These are phyloP conservation scores for Glomus cerebriforme DNA, from an alignment of 192 early-diverging fungal species.

Conservation along the genomic window DNA sequence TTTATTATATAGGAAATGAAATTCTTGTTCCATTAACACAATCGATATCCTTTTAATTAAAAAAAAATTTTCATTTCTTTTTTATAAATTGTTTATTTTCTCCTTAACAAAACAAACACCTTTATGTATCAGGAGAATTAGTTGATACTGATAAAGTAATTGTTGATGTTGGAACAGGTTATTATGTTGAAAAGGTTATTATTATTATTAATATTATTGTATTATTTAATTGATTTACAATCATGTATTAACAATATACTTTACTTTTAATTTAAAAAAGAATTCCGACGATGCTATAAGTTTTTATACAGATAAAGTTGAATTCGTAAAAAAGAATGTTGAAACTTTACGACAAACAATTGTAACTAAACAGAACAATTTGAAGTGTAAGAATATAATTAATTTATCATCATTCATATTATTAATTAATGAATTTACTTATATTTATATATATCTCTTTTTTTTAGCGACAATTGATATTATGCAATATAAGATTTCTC, in stretches of 20 bases:
- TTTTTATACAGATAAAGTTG: conserved; percentile 84
- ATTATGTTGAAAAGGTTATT: conserved; percentile 89
- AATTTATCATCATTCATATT: background rate
- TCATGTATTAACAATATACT: background rate
- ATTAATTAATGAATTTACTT: background rate
- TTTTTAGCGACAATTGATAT: conserved; percentile 53
- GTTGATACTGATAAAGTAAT: conserved; percentile 80
- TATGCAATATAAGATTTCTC: conserved; percentile 45
- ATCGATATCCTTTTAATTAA: conserved; percentile 56
- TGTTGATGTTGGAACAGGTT: conserved; percentile 96
- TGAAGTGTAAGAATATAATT: conserved; percentile 48
- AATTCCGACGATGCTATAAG: conserved; percentile 74
- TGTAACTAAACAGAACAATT: conserved; percentile 73
- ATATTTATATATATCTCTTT: background rate
- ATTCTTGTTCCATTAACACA: conserved; percentile 80
- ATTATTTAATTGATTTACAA: too few species aligned
- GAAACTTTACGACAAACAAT: conserved; percentile 83
- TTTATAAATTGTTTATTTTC: background rate
- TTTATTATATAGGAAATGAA: conserved; percentile 48
- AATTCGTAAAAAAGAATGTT: conserved; percentile 79
- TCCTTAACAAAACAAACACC: conserved; percentile 48
- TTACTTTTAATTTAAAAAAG: conserved; percentile 37
- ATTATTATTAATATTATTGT: background rate
- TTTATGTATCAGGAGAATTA: conserved; percentile 94
- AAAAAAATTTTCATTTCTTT: background rate